Conservation (phyloP, 768 basidiomycete genomes). For the Cystoderma amianthinum region DNA sequence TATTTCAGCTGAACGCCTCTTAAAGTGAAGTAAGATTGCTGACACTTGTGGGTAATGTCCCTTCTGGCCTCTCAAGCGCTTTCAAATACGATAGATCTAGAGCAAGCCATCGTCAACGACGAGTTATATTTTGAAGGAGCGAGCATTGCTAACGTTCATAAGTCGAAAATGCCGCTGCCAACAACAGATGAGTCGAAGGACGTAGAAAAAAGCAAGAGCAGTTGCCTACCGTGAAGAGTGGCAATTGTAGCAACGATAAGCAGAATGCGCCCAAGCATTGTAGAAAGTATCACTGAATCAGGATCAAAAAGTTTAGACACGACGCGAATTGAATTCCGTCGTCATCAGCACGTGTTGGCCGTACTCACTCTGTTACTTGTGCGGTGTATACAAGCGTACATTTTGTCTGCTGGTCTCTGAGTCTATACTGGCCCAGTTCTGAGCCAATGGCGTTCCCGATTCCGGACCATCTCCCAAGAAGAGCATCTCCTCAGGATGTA, state of each 20-base stretch:
- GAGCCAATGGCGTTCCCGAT: slow-evolving; percentile 65
- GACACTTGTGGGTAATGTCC: slow-evolving; percentile 59
- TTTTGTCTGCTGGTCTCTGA: slow-evolving; percentile 1
- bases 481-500: slow-evolving; percentile 51
- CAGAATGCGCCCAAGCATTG: slow-evolving; percentile 41
- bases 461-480: slow-evolving; percentile 68
- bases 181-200: too few species aligned
- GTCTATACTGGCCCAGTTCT: too few species aligned
- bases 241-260: slow-evolving; percentile 38
- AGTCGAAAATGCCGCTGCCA: slow-evolving; percentile 73
- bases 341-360: too few species aligned
- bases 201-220: too few species aligned
- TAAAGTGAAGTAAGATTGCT: slow-evolving; percentile 7
- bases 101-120: slow-evolving; percentile 4
- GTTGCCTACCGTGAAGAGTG: slow-evolving; percentile 46
- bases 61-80: slow-evolving; percentile 66
- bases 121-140: neutral
- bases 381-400: neutral
- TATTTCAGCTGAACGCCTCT: neutral
- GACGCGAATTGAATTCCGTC: too few species aligned
- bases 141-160: slow-evolving; percentile 60
- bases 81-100: slow-evolving; percentile 74
- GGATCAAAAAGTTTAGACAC: too few species aligned
- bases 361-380: too few species aligned
- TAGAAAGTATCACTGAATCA: too few species aligned